phyloP scores from a whole-genome alignment of 163 green algal species.

The Volvox carteri region DNA sequence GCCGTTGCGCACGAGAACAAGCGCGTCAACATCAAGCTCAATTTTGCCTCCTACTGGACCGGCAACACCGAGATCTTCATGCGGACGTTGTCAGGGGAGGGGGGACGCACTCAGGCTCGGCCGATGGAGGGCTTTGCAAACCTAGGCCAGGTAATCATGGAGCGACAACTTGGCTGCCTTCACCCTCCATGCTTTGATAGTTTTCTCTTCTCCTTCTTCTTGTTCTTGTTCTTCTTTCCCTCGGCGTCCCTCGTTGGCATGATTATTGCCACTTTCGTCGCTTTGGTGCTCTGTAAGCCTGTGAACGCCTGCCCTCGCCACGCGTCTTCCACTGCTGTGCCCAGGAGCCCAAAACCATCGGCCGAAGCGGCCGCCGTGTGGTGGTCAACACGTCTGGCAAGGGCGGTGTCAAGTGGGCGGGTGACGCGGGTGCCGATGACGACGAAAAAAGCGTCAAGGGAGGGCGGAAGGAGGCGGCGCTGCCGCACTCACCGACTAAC shows the following conservation, averaged over 20 bases:
- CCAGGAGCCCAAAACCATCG: constrained; percentile 32
- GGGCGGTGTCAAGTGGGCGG: constrained; percentile 54
- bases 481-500: constrained; percentile 44
- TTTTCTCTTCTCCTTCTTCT: no score
- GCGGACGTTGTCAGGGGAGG: constrained; percentile 36
- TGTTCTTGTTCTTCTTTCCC: no score
- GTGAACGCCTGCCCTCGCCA: background rate
- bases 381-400: constrained; percentile 24
- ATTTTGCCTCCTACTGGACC: constrained; percentile 34
- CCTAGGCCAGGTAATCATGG: background rate
- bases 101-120: background rate
- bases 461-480: constrained; percentile 39
- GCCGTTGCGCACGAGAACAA: constrained; percentile 56
- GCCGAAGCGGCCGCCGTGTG: constrained; percentile 8
- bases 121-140: background rate
- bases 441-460: constrained; percentile 37
- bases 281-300: no score
- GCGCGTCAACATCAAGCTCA: constrained; percentile 57
- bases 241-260: no score
- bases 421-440: background rate
- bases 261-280: no score
- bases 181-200: no score
- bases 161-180: no score
- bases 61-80: constrained; percentile 56
- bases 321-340: no score